Conservation (phyloP, 495 filamentous ascomycete genomes). For the Lindgomyces ingoldianus region DNA sequence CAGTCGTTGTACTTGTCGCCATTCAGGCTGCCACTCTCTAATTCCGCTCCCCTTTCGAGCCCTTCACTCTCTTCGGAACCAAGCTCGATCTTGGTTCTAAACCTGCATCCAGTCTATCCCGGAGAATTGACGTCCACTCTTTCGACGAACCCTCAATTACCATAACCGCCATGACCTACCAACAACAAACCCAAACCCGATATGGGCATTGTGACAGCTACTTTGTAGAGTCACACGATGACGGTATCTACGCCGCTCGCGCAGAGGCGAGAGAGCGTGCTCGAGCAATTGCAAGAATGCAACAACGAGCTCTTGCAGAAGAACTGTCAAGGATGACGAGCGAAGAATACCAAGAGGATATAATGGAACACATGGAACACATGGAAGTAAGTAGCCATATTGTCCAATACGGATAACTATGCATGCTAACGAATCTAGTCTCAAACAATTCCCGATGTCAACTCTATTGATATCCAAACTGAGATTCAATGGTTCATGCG, state of each 20-base stretch:
- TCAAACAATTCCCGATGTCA: conserved; percentile 90
- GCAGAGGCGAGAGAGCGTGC: conserved; percentile 64
- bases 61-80: conserved; percentile 37
- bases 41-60: conserved; percentile 43
- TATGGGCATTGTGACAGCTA: conserved; percentile 66
- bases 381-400: conserved; percentile 75
- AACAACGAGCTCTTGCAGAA: conserved; percentile 80
- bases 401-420: conserved; percentile 8
- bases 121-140: conserved; percentile 47
- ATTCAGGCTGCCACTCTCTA: conserved; percentile 58
- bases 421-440: conserved; percentile 56
- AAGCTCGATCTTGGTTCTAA: conserved; percentile 18
- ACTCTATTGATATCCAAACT: conserved; percentile 96
- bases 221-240: conserved; percentile 84
- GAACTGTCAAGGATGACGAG: conserved; percentile 78
- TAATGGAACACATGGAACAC: conserved; percentile 86
- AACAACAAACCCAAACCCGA: conserved; percentile 44
- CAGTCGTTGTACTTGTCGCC: conserved; percentile 58
- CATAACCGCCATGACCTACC: conserved; percentile 66
- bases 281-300: conserved; percentile 70
- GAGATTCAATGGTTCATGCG: conserved; percentile 99
- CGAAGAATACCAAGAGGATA: conserved; percentile 90
- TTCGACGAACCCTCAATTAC: conserved; percentile 29
- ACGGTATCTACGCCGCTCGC: conserved; percentile 49
- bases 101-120: conserved; percentile 36